Evolutionary conservation across 2,329 filamentous ascomycete genomes (phyloP).

Genomic region (Neofusicoccum umdonicola): DNA sequence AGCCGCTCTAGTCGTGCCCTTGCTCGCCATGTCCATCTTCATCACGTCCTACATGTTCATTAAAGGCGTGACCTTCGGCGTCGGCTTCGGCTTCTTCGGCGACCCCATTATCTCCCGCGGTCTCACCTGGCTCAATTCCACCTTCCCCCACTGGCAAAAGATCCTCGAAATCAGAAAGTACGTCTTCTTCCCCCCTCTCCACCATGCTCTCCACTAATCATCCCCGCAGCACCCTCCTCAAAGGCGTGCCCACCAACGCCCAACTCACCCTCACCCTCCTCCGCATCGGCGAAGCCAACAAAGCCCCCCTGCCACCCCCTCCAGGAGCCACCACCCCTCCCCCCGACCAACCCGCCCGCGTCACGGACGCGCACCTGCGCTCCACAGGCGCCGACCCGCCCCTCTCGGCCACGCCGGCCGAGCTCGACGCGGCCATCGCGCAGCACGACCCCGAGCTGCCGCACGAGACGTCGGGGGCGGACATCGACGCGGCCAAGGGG

Average conservation of each 20-base stretch:
- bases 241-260: slow-evolving; percentile 81
- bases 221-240: slow-evolving; percentile 60
- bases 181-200: slow-evolving; percentile 17
- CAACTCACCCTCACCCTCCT: slow-evolving; percentile 79
- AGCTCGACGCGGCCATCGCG: slow-evolving; percentile 61
- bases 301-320: slow-evolving; percentile 68
- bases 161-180: slow-evolving; percentile 68
- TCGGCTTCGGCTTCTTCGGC: slow-evolving; percentile 78
- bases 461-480: slow-evolving; percentile 51
- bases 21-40: slow-evolving; percentile 44
- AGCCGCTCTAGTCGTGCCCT: slow-evolving; percentile 44
- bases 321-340: slow-evolving; percentile 46
- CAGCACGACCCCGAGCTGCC: slow-evolving; percentile 46
- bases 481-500: slow-evolving; percentile 45
- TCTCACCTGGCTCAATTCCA: slow-evolving; percentile 58
- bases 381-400: slow-evolving; percentile 54
- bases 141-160: slow-evolving; percentile 71
- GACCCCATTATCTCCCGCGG: slow-evolving; percentile 67
- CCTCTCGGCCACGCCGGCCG: slow-evolving; percentile 61
- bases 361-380: slow-evolving; percentile 51
- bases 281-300: slow-evolving; percentile 77
- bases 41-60: slow-evolving; percentile 51
- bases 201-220: slow-evolving; percentile 15
- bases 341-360: slow-evolving; percentile 49
- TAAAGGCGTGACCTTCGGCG: slow-evolving; percentile 64